Conservation (phyloP, 2,329 filamentous ascomycete species). For the Gyromitra esculenta region DNA sequence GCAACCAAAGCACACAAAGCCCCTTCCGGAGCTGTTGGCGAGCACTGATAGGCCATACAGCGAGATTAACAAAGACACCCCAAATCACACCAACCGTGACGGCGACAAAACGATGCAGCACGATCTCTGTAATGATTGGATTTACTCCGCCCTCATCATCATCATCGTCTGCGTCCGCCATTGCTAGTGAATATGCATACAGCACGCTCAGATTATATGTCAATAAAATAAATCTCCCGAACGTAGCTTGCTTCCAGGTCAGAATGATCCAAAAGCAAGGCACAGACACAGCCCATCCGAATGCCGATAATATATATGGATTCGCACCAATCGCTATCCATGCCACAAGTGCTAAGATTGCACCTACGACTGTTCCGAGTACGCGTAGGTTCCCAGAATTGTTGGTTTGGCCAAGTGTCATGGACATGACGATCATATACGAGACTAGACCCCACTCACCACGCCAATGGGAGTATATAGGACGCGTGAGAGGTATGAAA, state of each 20-base stretch:
- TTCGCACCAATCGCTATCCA: constrained; percentile 83
- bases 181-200: constrained; percentile 89
- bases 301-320: constrained; percentile 76
- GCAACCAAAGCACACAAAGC: constrained; percentile 87
- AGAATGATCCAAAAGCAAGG: constrained; percentile 92
- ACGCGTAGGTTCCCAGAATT: constrained; percentile 89
- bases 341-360: constrained; percentile 75
- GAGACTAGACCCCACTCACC: constrained; percentile 97
- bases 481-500: constrained; percentile 80
- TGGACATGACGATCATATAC: constrained; percentile 90
- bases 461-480: constrained; percentile 82
- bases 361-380: constrained; percentile 84
- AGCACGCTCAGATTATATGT: constrained; percentile 96
- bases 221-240: constrained; percentile 91
- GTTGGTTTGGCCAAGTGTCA: constrained; percentile 96
- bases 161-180: constrained; percentile 75
- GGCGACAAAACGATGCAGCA: constrained; percentile 82
- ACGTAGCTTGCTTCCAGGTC: constrained; percentile 69
- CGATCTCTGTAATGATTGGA: constrained; percentile 87
- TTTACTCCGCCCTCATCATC: constrained; percentile 81
- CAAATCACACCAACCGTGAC: constrained; percentile 88
- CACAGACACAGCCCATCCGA: constrained; percentile 82
- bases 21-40: constrained; percentile 88
- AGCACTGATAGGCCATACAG: constrained; percentile 94
- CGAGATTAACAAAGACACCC: constrained; percentile 87